phyloP scores from a whole-genome alignment of 129 eudicot genomes.

The Pulicaria dysenterica region DNA sequence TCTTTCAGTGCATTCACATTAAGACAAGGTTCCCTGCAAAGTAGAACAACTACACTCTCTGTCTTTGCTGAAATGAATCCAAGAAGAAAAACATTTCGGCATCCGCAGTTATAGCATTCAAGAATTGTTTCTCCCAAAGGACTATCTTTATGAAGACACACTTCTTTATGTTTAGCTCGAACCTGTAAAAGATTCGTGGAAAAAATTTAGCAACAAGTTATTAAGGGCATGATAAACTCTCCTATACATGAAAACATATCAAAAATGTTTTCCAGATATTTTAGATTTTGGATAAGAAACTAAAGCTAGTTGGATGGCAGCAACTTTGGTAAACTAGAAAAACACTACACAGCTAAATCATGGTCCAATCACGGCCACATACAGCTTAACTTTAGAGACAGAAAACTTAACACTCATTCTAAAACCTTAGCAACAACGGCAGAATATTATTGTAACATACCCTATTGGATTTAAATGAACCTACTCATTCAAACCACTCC shows the following conservation, averaged over 20 bases:
- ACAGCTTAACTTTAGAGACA: not conserved
- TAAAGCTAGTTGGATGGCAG: not conserved
- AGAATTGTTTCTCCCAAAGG: constrained; percentile 45
- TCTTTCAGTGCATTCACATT: constrained; percentile 90
- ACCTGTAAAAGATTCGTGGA: not conserved
- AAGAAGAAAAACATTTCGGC: constrained; percentile 86
- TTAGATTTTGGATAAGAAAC: not conserved
- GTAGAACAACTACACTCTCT: constrained; percentile 95
- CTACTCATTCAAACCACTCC: too few species aligned
- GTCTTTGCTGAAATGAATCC: constrained; percentile 96
- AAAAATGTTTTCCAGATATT: not conserved
- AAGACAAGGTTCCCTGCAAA: constrained; percentile 97
- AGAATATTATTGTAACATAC: too few species aligned
- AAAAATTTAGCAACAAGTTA: too few species aligned
- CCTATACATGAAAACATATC: too few species aligned
- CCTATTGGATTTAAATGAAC: too few species aligned
- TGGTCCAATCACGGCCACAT: not conserved
- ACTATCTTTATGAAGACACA: constrained; percentile 91
- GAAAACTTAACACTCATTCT: constrained; percentile 14
- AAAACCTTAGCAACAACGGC: too few species aligned
- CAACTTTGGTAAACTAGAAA: constrained; percentile 5
- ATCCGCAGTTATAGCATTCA: constrained; percentile 89
- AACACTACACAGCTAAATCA: constrained; percentile 1
- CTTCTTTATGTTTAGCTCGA: constrained; percentile 98
- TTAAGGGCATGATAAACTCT: too few species aligned